Evolutionary conservation across 2,329 filamentous ascomycete genomes (phyloP).

Genomic region (Sclerotiophoma versabilis): DNA sequence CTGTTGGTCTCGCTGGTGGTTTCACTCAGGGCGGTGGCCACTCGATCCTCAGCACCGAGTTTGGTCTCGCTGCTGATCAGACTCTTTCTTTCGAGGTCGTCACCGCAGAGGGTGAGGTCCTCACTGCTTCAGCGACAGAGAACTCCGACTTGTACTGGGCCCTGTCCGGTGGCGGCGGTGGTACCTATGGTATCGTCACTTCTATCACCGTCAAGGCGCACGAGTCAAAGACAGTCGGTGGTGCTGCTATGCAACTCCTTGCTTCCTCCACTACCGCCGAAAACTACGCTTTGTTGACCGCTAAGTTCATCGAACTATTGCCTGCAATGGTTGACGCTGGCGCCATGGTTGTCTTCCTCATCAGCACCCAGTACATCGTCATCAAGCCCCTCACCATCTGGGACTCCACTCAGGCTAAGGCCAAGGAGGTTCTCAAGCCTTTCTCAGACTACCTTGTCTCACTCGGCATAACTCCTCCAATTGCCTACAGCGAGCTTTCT

Average conservation of each 20-base stretch:
- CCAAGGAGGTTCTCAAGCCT: slow-evolving; percentile 32
- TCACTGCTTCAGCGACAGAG: slow-evolving; percentile 37
- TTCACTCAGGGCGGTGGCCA: slow-evolving; percentile 44
- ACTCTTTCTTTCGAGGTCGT: slow-evolving; percentile 42
- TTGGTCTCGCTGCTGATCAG: slow-evolving; percentile 44
- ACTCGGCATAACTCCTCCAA: slow-evolving; percentile 26
- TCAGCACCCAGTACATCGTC: slow-evolving; percentile 21
- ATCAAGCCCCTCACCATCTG: slow-evolving; percentile 26
- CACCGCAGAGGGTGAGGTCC: slow-evolving; percentile 37
- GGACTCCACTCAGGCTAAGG: slow-evolving; percentile 22
- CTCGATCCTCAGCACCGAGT: slow-evolving; percentile 25
- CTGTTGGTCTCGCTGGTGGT: slow-evolving; percentile 45
- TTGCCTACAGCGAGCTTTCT: slow-evolving; percentile 29
- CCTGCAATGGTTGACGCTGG: slow-evolving; percentile 32
- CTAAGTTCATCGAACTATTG: slow-evolving; percentile 23
- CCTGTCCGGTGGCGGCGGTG: slow-evolving; percentile 41
- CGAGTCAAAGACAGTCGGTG: slow-evolving; percentile 27
- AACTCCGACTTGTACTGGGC: slow-evolving; percentile 50
- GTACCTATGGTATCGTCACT: slow-evolving; percentile 41
- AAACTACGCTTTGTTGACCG: slow-evolving; percentile 21
- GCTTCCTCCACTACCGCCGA: slow-evolving; percentile 25
- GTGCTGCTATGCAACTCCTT: slow-evolving; percentile 30
- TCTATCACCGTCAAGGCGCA: slow-evolving; percentile 41
- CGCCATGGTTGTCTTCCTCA: slow-evolving; percentile 27
- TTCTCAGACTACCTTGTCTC: slow-evolving; percentile 28